Percentiles rank a stretch among this genome's conserved stretches.
Conservation (phyloP, 495 filamentous ascomycete genomes). For the Neurospora sp. region DNA sequence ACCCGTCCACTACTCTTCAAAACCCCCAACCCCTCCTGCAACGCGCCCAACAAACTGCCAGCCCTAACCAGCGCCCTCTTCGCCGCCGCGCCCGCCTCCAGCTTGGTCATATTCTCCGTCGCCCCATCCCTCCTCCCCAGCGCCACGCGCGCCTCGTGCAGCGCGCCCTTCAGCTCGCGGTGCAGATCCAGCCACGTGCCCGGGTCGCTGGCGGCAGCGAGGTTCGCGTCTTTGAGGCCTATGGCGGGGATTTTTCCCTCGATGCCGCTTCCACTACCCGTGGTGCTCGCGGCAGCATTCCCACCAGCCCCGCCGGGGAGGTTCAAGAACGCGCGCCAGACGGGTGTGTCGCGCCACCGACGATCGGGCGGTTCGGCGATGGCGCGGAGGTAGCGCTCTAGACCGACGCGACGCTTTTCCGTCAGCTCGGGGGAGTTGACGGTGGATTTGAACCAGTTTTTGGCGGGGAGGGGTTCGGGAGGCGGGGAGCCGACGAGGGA, state of each 20-base stretch:
- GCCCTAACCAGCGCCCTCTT: slow-evolving; percentile 74
- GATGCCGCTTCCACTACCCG: slow-evolving; percentile 21
- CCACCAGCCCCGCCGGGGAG: slow-evolving; percentile 41
- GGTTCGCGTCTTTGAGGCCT: slow-evolving; percentile 20
- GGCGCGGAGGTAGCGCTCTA: slow-evolving; percentile 72
- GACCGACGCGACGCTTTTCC: slow-evolving; percentile 61
- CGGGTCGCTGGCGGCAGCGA: slow-evolving; percentile 56
- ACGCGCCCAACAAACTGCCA: slow-evolving; percentile 49
- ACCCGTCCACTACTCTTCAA: slow-evolving; percentile 39
- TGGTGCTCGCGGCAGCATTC: slow-evolving; percentile 35
- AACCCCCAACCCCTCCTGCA: slow-evolving; percentile 61
- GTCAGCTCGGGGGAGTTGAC: slow-evolving; percentile 64
- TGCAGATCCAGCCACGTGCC: slow-evolving; percentile 80
- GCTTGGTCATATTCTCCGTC: slow-evolving; percentile 34
- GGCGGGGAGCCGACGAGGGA: slow-evolving; percentile 47
- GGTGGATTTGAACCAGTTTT: slow-evolving; percentile 81
- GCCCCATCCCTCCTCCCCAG: slow-evolving; percentile 70
- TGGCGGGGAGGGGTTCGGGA: slow-evolving; percentile 60
- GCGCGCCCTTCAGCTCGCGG: slow-evolving; percentile 65
- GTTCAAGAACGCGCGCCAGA: slow-evolving; percentile 81
- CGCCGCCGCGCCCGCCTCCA: slow-evolving; percentile 67
- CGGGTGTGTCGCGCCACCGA: slow-evolving; percentile 74
- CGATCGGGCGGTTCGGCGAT: slow-evolving; percentile 68
- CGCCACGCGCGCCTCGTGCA: slow-evolving; percentile 72
- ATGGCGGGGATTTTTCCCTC: slow-evolving; percentile 26